Evolutionary conservation across 2,329 filamentous ascomycete genomes (phyloP), one percentile per base, ranked within the genome.

Genomic region (Pseudogymnoascus sp.): DNA sequence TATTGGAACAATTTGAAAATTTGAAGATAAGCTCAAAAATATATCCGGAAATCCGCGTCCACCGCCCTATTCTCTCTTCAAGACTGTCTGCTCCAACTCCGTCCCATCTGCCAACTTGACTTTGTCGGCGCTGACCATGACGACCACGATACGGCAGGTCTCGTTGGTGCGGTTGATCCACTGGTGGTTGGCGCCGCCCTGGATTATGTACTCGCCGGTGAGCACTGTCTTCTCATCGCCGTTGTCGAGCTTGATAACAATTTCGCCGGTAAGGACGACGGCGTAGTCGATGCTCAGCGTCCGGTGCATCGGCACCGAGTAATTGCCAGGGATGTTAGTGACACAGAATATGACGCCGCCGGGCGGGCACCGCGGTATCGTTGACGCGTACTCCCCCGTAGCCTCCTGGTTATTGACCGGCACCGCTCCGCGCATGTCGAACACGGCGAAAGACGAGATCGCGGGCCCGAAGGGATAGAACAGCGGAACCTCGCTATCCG

Each of bases 171-270:
- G 71, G 63, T 81, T 81, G 14, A 73, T 68, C 76, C 78, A 81
- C n/a, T 70, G 66, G 65, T 82, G 79, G 60, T 77, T 79, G 10
- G 72, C 73, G 0, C 79, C 79, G 41, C 75, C 70, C 68, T 79
- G 75, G 0, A 79, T 70, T 35, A 78, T 69, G n/a, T 75, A 66
- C 46, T 80, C 77, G 10, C 77, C 77, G 2, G 69, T 67, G 28
- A 64, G 65, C 2, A 79, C 26, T 4, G 69, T 72, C 65, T 70
- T 77, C 68, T 77, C 76, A 59, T 76, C 74, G 3, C 76, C 76
- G 1, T 70, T 68, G 62, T 79, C 78, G 1, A 79, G 70, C 14
- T 59, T 66, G 4, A 78, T 63, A 0, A 75, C 74, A 12, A 78
- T 73, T 68, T 77, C 75, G 2, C 78, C 78, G 1, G 66, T 66